Base-by-base conservation (phyloP, 768 basidiomycete species). In the Naganishia onofrii region DNA sequence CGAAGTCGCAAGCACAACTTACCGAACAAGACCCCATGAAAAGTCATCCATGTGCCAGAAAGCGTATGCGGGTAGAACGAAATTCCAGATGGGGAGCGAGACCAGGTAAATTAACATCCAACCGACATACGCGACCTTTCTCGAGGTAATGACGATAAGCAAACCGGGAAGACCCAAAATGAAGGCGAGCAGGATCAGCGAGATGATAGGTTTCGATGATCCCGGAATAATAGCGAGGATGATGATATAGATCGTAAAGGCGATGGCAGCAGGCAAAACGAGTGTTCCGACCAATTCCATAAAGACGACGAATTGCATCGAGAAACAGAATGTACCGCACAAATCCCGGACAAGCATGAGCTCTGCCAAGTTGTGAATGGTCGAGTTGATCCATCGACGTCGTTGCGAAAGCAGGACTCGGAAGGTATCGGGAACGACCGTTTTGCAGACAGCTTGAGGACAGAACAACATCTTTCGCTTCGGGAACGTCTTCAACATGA, bases 291-390 rank as follows among this genome's bases (percentile, higher is more conserved):
- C 88, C 72, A 99, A 84, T 79, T 99, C 96, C 94, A 99, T 99
- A 79, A 90, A 93, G 42, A 95, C 92, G 74, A 97, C 93, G 78
- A 97, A 97, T 84, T 96, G 94, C 95, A 97, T 97, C 13, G 92
- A 94, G 87, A 99, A 98, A 84, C 96, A 99, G 88, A 98, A 99
- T 2, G 94, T 97, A 56, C 96, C 96, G 75, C 95, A 99, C n/a
- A 98, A 87, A 81, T 99, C 96, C 28, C 94, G 88, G 29, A 99
- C 95, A 60, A 97, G 85, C 36, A 98, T 82, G 69, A 99, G 85
- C 79, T 98, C 95, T n/a, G 90, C 89, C 52, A 98, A 84, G 77
- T 99, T 99, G 84, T 99, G 96, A 46, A 98, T 89, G 0, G 95
- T 99, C 68, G 94, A 97, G 83, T 98, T 99, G 83, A 99, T 99